A percentile compares a stretch with the other conserved stretches of the same genome.
Conservation (phyloP, 768 basidiomycete species). For the Trametes punicea region DNA sequence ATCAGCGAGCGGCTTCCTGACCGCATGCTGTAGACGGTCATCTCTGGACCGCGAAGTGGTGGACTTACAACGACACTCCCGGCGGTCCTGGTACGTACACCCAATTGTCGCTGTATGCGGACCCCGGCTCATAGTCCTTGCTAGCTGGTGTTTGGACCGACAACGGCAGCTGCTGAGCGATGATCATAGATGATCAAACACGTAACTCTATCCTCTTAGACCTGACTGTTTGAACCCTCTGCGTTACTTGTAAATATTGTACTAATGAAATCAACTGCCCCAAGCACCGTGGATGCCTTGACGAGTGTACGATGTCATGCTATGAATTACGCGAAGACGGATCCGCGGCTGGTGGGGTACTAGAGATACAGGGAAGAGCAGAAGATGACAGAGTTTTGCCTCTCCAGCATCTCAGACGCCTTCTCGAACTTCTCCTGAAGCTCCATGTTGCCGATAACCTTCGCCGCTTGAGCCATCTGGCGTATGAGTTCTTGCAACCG, state of each 20-base stretch:
- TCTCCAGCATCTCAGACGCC: conserved; percentile 87
- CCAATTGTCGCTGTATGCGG: background rate
- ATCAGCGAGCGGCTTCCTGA: background rate
- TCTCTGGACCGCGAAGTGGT: conserved; percentile 62
- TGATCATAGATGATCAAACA: background rate
- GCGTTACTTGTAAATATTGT: background rate
- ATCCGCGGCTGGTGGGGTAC: background rate
- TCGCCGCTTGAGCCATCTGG: conserved; percentile 94
- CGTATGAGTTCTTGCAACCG: conserved; percentile 90
- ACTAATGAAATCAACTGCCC: background rate
- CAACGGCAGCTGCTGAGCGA: conserved; percentile 39
- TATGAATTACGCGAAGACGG: too few species aligned
- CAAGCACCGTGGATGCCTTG: too few species aligned
- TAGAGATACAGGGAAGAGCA: conserved; percentile 82
- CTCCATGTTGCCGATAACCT: conserved; percentile 94
- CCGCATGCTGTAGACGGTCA: conserved; percentile 37
- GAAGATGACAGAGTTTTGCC: conserved; percentile 92
- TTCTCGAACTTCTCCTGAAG: conserved; percentile 93
- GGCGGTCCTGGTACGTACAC: conserved; percentile 44
- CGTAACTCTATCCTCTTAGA: background rate
- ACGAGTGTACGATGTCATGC: too few species aligned
- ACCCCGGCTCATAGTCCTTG: background rate
- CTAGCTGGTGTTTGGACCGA: conserved; percentile 56
- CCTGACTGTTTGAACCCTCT: too few species aligned
- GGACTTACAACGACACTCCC: conserved; percentile 57